These are phyloP conservation scores for Mortierella sp. DNA, from an alignment of 371 early-diverging fungal species.

Conservation along the genomic window DNA sequence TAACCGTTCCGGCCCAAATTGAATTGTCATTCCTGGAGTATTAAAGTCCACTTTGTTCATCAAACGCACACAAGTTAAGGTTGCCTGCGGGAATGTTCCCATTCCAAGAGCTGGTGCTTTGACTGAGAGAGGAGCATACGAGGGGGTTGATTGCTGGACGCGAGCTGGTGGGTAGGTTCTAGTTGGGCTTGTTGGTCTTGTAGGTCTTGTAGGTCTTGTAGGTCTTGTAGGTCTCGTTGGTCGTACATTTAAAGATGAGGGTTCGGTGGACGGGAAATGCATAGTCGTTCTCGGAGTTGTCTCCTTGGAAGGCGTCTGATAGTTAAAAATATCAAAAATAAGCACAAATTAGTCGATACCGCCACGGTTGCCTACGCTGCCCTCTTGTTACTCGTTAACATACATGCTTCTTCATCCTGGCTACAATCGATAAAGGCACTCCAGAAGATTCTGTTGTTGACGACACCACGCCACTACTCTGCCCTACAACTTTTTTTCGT, in stretches of 20 bases:
- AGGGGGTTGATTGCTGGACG: background rate
- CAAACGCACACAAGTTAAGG: constrained; percentile 16
- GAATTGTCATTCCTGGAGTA: constrained; percentile 26
- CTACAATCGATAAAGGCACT: constrained; percentile 8
- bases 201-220: background rate
- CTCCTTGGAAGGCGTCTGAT: background rate
- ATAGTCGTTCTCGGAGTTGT: background rate
- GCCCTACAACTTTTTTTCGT: constrained; percentile 18
- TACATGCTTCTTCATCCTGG: constrained; percentile 40
- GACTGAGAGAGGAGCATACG: constrained; percentile 3
- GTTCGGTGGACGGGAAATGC: background rate
- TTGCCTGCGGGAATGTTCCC: constrained; percentile 36
- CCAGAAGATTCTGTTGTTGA: background rate
- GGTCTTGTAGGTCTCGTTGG: background rate
- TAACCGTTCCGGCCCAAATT: constrained; percentile 42
- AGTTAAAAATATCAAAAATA: background rate
- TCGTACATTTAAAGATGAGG: background rate
- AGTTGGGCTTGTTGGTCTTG: background rate
- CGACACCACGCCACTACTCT: background rate
- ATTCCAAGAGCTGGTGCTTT: constrained; percentile 21
- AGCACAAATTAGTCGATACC: background rate
- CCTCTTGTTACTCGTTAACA: background rate
- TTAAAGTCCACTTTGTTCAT: constrained; percentile 18
- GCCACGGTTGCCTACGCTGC: background rate
- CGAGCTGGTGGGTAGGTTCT: background rate